Conservation (phyloP, 306 rosid species). For the Pterocarpus santalinus region DNA sequence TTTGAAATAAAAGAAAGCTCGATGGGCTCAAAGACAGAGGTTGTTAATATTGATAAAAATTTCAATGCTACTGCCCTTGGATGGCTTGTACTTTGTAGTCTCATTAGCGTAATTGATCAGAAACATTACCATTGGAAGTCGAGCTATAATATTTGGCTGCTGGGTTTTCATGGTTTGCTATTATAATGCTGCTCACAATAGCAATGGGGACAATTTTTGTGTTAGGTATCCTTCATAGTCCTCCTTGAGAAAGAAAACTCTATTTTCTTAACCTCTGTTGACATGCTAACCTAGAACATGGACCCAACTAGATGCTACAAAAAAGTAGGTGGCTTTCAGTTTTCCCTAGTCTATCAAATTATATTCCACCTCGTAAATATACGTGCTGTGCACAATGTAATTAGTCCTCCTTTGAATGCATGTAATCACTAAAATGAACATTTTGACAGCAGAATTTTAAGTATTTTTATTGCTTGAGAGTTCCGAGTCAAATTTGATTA, state of each 20-base stretch:
- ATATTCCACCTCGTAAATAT: background rate
- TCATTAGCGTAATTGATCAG: too few relatives aligned
- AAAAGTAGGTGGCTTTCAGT: background rate
- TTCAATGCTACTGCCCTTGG: too few relatives aligned
- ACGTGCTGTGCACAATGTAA: too few relatives aligned
- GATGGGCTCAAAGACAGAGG: too few relatives aligned
- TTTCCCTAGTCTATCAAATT: conserved; percentile 1
- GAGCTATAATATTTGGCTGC: too few relatives aligned
- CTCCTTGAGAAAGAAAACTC: background rate
- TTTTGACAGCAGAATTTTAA: too few relatives aligned
- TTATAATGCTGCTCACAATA: background rate
- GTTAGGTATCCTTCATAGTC: background rate
- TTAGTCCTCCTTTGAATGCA: background rate
- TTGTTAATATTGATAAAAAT: too few relatives aligned
- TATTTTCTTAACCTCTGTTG: background rate
- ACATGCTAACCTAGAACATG: background rate
- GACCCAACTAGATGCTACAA: background rate
- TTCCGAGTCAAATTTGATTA: background rate
- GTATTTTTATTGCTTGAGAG: background rate
- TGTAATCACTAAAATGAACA: background rate
- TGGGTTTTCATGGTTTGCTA: background rate
- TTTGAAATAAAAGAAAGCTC: too few relatives aligned
- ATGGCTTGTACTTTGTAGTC: too few relatives aligned
- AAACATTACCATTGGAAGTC: too few relatives aligned
- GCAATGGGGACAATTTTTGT: background rate